phyloP scores from a whole-genome alignment of 1,284 basidiomycete genomes.

The Trichosporon sp. region DNA sequence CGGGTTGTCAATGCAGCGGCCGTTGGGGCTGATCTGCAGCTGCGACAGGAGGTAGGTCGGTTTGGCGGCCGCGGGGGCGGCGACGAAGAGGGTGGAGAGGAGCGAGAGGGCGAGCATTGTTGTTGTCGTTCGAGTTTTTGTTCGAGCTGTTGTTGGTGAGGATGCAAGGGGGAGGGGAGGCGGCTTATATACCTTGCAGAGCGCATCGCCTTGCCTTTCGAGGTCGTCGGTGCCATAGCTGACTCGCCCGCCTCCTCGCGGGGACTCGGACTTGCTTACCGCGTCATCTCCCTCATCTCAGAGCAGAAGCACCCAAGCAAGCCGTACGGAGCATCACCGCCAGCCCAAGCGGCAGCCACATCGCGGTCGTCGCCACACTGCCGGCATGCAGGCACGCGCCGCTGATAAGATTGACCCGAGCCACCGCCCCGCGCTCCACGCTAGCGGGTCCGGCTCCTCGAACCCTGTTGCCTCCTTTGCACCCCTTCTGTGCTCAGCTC shows the following conservation, averaged over 20 bases:
- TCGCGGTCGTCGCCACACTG: neutral
- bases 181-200: neutral
- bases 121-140: neutral
- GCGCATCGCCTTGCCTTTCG: neutral
- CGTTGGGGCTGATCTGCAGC: neutral
- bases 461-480: too few relatives aligned
- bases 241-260: too few relatives aligned
- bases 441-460: too few relatives aligned
- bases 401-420: neutral
- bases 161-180: neutral
- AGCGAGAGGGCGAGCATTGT: neutral
- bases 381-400: neutral
- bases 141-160: neutral
- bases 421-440: neutral
- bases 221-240: neutral
- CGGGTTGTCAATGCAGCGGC: neutral
- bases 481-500: too few relatives aligned
- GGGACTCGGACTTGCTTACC: too few relatives aligned
- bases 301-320: too few relatives aligned
- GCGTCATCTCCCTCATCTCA: too few relatives aligned
- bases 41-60: neutral
- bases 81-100: neutral
- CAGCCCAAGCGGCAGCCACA: too few relatives aligned
- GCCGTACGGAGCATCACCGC: too few relatives aligned
- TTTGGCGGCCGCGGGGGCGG: neutral